Base-by-base conservation (phyloP, 805 yeast species). In the Starmera quercuum region DNA sequence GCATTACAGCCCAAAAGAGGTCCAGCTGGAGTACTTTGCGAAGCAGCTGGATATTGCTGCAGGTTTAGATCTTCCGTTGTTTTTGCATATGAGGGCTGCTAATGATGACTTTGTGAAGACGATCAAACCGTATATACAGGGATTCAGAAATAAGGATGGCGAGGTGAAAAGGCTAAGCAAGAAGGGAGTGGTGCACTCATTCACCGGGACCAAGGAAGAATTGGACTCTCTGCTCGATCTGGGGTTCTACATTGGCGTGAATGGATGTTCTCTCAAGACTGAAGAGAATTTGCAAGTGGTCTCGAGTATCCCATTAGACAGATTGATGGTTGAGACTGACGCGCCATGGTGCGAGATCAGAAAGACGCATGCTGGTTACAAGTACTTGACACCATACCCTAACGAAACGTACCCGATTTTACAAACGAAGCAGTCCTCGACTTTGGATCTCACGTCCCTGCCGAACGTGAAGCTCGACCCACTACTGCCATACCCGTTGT, bases 291-390 rank as follows among this genome's bases (percentile, higher is more conserved):
- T 87, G 11, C 66, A 68, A 19, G 86, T 79, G 17, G 85, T 79
- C 1, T 59, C 62, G 27, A 47, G 54, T 17, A 71, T 92, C n/a
- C 97, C 97, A 0, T 48, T 76, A 7, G 74, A 77, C 5, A 71
- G 67, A 47, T 55, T 92, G 28, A 58, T 90, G 68, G 71, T 92
- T 8, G 99, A 92, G 53, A 90, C 97, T 0, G 98, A 92, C 59
- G 87, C 97, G 4, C 98, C 99, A 1, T 92, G 98, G 98, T 92
- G 99, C 62, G 97, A 88, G 51, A 75, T 92, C 30, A 68, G 94
- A 38, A 83, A 75, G 44, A 70, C 92, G 8, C 95, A 86, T 53
- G 85, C 86, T 3, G 72, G 92, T 12, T 75, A 73, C 57, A 61
- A 73, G 41, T 68, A 63, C 40, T 52, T 87, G 20, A 58, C 75